These are phyloP conservation scores for Aureobasidium sp. DNA, from an alignment of 2,329 filamentous ascomycete genomes.

Conservation along the genomic window DNA sequence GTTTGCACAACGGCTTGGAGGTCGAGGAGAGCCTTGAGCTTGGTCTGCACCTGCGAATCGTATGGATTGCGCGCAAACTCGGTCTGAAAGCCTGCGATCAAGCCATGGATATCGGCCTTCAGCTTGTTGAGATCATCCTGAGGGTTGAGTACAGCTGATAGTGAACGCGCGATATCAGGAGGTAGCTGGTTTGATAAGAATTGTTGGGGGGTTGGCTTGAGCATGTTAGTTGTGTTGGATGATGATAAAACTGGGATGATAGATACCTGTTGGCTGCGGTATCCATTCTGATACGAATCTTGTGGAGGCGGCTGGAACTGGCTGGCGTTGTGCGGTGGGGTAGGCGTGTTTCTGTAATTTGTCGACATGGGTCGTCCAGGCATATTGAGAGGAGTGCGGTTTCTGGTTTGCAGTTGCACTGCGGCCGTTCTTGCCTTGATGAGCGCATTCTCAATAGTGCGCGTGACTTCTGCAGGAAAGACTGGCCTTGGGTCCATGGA, in stretches of 20 bases:
- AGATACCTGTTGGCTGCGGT: slow-evolving; percentile 28
- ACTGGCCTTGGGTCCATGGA: slow-evolving; percentile 89
- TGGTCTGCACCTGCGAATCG: slow-evolving; percentile 67
- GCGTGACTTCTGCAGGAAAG: slow-evolving; percentile 77
- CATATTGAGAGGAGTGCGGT: slow-evolving; percentile 42
- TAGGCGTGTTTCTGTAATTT: slow-evolving; percentile 60
- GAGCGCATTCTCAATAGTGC: slow-evolving; percentile 87
- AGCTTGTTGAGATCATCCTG: slow-evolving; percentile 49
- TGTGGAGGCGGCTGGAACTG: slow-evolving; percentile 32
- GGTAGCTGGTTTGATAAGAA: slow-evolving; percentile 15
- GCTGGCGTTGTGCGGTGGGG: slow-evolving; percentile 52
- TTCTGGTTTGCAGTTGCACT: slow-evolving; percentile 52
- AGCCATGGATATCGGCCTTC: slow-evolving; percentile 71
- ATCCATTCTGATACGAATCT: slow-evolving; percentile 27
- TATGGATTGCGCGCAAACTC: slow-evolving; percentile 69
- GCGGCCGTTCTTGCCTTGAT: slow-evolving; percentile 67
- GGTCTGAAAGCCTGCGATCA: slow-evolving; percentile 64
- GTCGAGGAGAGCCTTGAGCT: slow-evolving; percentile 76
- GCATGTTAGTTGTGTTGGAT: slow-evolving; percentile 2
- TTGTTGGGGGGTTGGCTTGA: slow-evolving; percentile 12
- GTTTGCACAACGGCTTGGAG: slow-evolving; percentile 72
- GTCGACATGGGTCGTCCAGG: slow-evolving; percentile 40
- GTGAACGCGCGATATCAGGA: slow-evolving; percentile 13
- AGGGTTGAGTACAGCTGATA: slow-evolving; percentile 15
- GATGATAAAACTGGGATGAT: not conserved